Evolutionary conservation across 2,329 filamentous ascomycete species (phyloP).

Genomic region (Calonectria pseudoturangicola): DNA sequence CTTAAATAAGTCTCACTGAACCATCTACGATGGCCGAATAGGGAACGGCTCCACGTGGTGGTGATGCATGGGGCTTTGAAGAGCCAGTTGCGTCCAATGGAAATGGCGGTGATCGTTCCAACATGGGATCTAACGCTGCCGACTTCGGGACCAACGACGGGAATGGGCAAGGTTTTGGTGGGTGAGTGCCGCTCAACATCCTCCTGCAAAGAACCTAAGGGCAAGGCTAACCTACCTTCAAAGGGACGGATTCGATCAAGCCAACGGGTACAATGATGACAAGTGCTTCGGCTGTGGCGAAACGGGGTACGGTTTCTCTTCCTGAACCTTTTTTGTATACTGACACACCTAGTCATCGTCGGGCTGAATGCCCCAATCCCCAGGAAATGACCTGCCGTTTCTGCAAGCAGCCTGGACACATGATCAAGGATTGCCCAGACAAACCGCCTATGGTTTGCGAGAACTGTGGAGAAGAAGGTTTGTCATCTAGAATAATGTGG

Average conservation of each 20-base stretch:
- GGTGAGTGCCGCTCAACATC: not conserved
- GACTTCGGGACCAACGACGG: not conserved
- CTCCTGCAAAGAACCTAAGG: not conserved
- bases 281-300: slow-evolving; percentile 63
- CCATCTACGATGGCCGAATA: slow-evolving; percentile 35
- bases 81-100: slow-evolving; percentile 2
- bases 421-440: slow-evolving; percentile 77
- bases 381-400: slow-evolving; percentile 62
- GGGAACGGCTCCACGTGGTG: slow-evolving; percentile 26
- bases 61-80: slow-evolving; percentile 29
- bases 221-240: not conserved
- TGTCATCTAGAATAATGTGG: slow-evolving; percentile 37
- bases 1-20: not conserved
- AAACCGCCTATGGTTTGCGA: slow-evolving; percentile 74
- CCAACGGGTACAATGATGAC: slow-evolving; percentile 46
- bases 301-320: slow-evolving; percentile 54
- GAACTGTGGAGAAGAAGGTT: slow-evolving; percentile 78
- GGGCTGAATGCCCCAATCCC: slow-evolving; percentile 60
- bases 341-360: slow-evolving; percentile 54
- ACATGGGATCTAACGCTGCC: not conserved
- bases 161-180: not conserved
- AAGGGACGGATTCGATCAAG: slow-evolving; percentile 28
- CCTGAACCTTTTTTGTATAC: not conserved
- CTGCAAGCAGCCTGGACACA: slow-evolving; percentile 72
- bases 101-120: slow-evolving; percentile 4